These are phyloP conservation scores for Purpureocillium lavendulum DNA, from an alignment of 2,329 filamentous ascomycete species.

Conservation along the genomic window DNA sequence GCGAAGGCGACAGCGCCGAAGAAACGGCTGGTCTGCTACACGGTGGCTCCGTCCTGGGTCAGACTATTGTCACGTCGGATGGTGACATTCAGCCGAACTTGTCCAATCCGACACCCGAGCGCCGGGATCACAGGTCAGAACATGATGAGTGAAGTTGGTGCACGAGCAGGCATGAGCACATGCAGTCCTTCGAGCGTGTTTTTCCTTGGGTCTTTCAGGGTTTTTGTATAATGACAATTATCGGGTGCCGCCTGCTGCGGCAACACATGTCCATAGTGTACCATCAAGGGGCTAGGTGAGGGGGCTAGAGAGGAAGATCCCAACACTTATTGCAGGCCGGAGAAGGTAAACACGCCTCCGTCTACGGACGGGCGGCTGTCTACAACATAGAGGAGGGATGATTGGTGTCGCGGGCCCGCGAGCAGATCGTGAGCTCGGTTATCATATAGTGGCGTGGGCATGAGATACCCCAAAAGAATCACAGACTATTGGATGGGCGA, in stretches of 20 bases:
- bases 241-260: not conserved
- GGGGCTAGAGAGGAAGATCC: no score
- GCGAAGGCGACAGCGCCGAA: constrained; percentile 33
- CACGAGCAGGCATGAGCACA: not conserved
- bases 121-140: constrained; percentile 1
- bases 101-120: constrained; percentile 5
- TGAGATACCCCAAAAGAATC: constrained; percentile 1
- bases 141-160: not conserved
- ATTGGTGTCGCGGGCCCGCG: no score
- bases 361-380: no score
- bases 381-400: no score
- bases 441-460: not conserved
- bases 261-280: not conserved
- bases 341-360: no score
- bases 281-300: not conserved
- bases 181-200: constrained; percentile 6
- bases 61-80: constrained; percentile 29
- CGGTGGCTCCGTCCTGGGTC: constrained; percentile 24
- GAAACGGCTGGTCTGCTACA: constrained; percentile 37
- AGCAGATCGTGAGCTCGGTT: no score
- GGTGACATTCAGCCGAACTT: constrained; percentile 30
- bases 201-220: constrained; percentile 6
- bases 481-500: no score
- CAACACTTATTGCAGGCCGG: no score
- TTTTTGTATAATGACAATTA: constrained; percentile 5